Evolutionary conservation across 1,284 basidiomycete species (phyloP).

Genomic region (Takashimella tepidaria): DNA sequence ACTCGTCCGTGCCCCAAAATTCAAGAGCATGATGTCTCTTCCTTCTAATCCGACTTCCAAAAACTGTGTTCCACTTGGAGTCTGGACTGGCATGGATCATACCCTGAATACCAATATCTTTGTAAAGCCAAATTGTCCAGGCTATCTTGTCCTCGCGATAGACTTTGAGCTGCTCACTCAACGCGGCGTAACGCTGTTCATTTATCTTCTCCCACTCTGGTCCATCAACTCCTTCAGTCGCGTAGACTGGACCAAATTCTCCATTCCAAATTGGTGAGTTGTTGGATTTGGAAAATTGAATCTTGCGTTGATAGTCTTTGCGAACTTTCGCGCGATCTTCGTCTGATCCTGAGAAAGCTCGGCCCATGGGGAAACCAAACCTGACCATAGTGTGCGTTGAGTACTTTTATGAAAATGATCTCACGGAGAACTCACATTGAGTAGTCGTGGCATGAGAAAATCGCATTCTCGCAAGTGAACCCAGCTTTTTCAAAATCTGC

Average conservation of each 20-base stretch:
- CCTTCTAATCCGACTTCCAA: constrained; percentile 55
- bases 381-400: too few relatives aligned
- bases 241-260: constrained; percentile 56
- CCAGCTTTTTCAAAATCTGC: constrained; percentile 57
- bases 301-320: constrained; percentile 57
- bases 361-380: constrained; percentile 62
- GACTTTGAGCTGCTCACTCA: constrained; percentile 66
- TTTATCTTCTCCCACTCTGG: constrained; percentile 57
- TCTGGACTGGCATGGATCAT: constrained; percentile 64
- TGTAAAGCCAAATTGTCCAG: constrained; percentile 81
- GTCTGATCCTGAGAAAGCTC: constrained; percentile 49
- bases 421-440: constrained; percentile 41
- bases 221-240: constrained; percentile 29
- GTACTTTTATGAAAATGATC: too few relatives aligned
- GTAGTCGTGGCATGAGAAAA: constrained; percentile 73
- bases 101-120: constrained; percentile 72
- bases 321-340: constrained; percentile 53
- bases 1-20: constrained; percentile 27
- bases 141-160: constrained; percentile 58
- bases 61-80: constrained; percentile 57
- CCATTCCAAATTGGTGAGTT: constrained; percentile 42
- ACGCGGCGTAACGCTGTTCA: constrained; percentile 57
- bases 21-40: constrained; percentile 58
- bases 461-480: constrained; percentile 52
- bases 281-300: constrained; percentile 28